Base-by-base conservation (phyloP, 768 basidiomycete species). In the Nevesoporus exiguus region DNA sequence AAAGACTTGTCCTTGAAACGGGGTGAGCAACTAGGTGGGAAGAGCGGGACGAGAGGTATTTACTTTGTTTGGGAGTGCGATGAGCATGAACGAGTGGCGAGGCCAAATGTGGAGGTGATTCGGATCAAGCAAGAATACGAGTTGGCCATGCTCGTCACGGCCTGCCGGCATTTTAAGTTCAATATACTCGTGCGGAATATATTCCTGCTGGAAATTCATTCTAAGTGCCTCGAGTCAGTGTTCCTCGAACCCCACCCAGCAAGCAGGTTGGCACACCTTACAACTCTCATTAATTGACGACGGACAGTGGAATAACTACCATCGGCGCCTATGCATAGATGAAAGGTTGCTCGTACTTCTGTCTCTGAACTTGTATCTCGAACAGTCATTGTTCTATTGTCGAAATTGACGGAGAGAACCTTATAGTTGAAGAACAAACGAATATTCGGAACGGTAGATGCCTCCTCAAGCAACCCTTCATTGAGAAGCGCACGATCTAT, bases 31-130 rank as follows among this genome's bases (percentile, higher is more conserved):
- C 58, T 51, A 59, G 54, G 56, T 55, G 63, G 67, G 70, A 65
- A 66, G 69, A 51, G 50, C 42, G 60, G 56, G 58, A 64, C 11
- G 40, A 61, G 52, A 44, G 27, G 41, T 39, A 64, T 64, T 74
- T 74, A 96, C 96, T 80, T 90, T 87, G 78, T 99, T 99, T 61
- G 96, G 94, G 53, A 99, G 84, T 21, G 93, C 96, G 66, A 99
- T 98, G 65, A 99, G 83, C 96, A 99, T 99, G 80, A 98, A 98
- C 44, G 93, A 92, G 72, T 94, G 91, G 68, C 96, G 88, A 60
- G 96, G 97, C 96, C 96, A 99, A 65, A 99, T 98, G 76, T 99
- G 96, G 62, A 99, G 85, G 73, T 98, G 90, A 72, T 90, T 88
- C 64, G 91, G 90, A 79, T 95, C 93, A 71, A 99, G 86, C 54